phyloP scores from a whole-genome alignment of 352 stramenopile species.

The Pelagophyceae sp. region DNA sequence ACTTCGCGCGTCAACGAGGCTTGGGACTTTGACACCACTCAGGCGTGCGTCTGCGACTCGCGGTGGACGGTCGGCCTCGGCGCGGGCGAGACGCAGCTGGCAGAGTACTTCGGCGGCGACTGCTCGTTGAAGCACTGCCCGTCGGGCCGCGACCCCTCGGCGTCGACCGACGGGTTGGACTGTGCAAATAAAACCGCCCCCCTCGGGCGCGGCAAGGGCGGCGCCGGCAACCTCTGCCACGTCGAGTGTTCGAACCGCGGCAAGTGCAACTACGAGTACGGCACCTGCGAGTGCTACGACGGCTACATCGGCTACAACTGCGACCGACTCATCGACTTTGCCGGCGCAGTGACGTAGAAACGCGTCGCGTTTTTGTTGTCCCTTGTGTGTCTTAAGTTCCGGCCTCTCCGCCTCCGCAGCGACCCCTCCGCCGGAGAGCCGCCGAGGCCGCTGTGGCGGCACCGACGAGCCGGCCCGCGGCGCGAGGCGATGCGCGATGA shows the following conservation, averaged over 20 bases:
- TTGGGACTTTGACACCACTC: constrained; percentile 33
- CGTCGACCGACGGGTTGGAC: constrained; percentile 56
- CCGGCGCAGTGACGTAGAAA: neutral
- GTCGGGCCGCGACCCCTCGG: constrained; percentile 59
- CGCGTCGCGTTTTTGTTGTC: too few relatives aligned
- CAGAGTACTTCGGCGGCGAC: constrained; percentile 73
- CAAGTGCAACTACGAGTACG: constrained; percentile 69
- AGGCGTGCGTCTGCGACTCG: constrained; percentile 61
- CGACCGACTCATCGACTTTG: neutral
- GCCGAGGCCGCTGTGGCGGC: too few relatives aligned
- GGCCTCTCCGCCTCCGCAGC: too few relatives aligned
- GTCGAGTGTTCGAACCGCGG: constrained; percentile 81
- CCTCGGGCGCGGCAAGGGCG: constrained; percentile 32
- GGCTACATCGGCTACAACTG: constrained; percentile 56
- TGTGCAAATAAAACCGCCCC: constrained; percentile 45
- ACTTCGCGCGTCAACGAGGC: neutral
- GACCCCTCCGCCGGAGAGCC: too few relatives aligned
- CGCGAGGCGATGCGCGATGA: too few relatives aligned
- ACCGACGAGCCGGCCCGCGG: too few relatives aligned
- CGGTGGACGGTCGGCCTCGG: constrained; percentile 64
- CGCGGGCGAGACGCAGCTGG: constrained; percentile 58
- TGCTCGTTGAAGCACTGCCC: constrained; percentile 69
- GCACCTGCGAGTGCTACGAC: constrained; percentile 70
- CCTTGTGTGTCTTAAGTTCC: too few relatives aligned
- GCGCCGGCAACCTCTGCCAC: constrained; percentile 69